Conservation (phyloP, 2,329 filamentous ascomycete genomes). For the Gremmenia infestans region DNA sequence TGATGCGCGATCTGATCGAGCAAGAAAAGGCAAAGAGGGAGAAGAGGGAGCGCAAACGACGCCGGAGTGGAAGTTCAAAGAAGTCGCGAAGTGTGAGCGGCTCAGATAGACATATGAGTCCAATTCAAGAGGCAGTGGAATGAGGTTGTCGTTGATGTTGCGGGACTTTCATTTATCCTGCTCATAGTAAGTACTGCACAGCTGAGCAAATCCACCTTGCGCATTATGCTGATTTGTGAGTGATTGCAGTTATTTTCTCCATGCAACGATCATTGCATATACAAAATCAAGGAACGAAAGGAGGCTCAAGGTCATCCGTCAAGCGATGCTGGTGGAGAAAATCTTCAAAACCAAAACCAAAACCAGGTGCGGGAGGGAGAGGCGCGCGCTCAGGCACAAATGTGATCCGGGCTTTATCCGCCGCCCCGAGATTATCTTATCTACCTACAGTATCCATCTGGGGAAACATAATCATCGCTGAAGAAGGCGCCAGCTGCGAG, state of each 20-base stretch:
- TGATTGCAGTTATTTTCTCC: neutral
- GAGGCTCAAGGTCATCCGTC: too few relatives aligned
- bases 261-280: neutral
- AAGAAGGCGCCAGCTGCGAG: conserved; percentile 4
- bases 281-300: neutral
- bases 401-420: neutral
- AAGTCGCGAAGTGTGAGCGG: conserved; percentile 27
- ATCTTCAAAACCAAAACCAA: too few relatives aligned
- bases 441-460: conserved; percentile 10
- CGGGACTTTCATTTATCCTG: conserved; percentile 7
- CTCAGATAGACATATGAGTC: conserved; percentile 50
- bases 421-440: conserved; percentile 14
- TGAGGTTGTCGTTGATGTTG: conserved; percentile 24
- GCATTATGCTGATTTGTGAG: conserved; percentile 4
- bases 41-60: conserved; percentile 12
- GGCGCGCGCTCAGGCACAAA: neutral
- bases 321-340: too few relatives aligned
- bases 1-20: conserved; percentile 27
- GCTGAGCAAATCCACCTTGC: neutral
- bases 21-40: conserved; percentile 28
- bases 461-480: conserved; percentile 3
- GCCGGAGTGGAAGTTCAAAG: conserved; percentile 27
- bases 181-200: conserved; percentile 16
- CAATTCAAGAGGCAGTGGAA: conserved; percentile 48
- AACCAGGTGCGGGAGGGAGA: too few relatives aligned